Conservation (phyloP, 2,329 filamentous ascomycete genomes). For the Ascochyta viciae-villosae region DNA sequence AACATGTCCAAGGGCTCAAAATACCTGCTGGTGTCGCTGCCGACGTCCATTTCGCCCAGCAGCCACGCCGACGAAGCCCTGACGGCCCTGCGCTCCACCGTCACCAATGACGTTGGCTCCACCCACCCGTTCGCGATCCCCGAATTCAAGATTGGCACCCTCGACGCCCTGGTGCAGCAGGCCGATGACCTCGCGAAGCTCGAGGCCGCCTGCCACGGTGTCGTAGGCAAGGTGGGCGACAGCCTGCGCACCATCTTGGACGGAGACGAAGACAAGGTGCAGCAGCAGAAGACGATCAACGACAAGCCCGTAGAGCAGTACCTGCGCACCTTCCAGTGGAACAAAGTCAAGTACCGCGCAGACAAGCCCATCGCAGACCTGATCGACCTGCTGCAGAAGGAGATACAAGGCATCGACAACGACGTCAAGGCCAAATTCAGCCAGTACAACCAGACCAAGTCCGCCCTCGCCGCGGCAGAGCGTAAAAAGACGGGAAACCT, state of each 20-base stretch:
- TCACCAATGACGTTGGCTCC: slow-evolving; percentile 76
- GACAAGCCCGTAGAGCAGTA: slow-evolving; percentile 98
- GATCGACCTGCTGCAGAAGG: slow-evolving; percentile 89
- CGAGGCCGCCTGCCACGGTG: slow-evolving; percentile 76
- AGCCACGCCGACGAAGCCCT: slow-evolving; percentile 83
- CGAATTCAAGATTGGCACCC: slow-evolving; percentile 95
- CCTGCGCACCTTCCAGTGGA: slow-evolving; percentile 88
- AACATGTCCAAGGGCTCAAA: slow-evolving; percentile 60
- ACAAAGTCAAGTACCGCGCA: slow-evolving; percentile 94
- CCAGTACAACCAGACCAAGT: slow-evolving; percentile 92
- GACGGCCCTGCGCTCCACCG: slow-evolving; percentile 73
- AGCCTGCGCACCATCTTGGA: slow-evolving; percentile 83
- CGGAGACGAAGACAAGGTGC: slow-evolving; percentile 81
- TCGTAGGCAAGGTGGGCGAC: slow-evolving; percentile 88
- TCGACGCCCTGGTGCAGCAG: slow-evolving; percentile 94
- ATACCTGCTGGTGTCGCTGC: slow-evolving; percentile 90
- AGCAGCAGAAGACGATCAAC: slow-evolving; percentile 90
- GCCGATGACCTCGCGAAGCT: slow-evolving; percentile 94
- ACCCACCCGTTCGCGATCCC: slow-evolving; percentile 83
- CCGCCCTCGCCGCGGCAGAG: slow-evolving; percentile 79
- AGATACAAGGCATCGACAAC: slow-evolving; percentile 90
- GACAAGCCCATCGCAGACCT: slow-evolving; percentile 90
- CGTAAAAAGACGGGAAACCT: slow-evolving; percentile 94
- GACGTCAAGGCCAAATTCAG: slow-evolving; percentile 94
- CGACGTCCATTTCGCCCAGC: slow-evolving; percentile 83